phyloP scores from a whole-genome alignment of 2,329 filamentous ascomycete genomes.

The Paraconiothyrium sp. region DNA sequence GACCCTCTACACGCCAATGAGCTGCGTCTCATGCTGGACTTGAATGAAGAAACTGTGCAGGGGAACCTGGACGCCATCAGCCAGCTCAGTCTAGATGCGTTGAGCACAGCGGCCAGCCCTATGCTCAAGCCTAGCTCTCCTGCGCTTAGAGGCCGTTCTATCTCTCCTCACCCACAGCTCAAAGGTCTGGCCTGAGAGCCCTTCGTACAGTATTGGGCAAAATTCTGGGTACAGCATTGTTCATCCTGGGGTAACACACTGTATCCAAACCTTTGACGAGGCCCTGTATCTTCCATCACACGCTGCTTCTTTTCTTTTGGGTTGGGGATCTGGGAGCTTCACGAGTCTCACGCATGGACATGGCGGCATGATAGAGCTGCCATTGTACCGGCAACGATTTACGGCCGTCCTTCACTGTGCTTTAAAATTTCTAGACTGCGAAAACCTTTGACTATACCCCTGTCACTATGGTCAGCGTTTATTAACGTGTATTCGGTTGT shows the following conservation, averaged over 20 bases:
- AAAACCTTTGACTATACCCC: slow-evolving; percentile 13
- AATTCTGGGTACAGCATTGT: too few relatives aligned
- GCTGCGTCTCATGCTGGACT: slow-evolving; percentile 48
- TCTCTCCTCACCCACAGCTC: slow-evolving; percentile 41
- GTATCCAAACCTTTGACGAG: too few relatives aligned
- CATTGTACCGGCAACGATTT: slow-evolving; percentile 2
- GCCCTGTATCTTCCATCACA: not conserved
- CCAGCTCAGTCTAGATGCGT: slow-evolving; percentile 48
- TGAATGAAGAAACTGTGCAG: slow-evolving; percentile 48
- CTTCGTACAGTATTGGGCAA: too few relatives aligned
- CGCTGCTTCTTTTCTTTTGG: not conserved
- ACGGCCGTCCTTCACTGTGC: slow-evolving; percentile 13
- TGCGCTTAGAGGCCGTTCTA: slow-evolving; percentile 45
- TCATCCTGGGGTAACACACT: not conserved
- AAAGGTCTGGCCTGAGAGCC: slow-evolving; percentile 15
- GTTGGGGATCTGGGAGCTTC: not conserved
- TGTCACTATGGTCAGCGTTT: not conserved
- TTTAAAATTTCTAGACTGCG: not conserved
- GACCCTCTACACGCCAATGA: slow-evolving; percentile 47
- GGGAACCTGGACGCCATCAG: slow-evolving; percentile 48
- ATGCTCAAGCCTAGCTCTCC: slow-evolving; percentile 48
- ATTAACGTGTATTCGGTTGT: not conserved
- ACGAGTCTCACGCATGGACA: slow-evolving; percentile 1
- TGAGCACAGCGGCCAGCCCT: slow-evolving; percentile 48
- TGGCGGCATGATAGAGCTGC: slow-evolving; percentile 10